Evolutionary conservation across 2,329 filamentous ascomycete species (phyloP).

Genomic region (Cladosporium velox): DNA sequence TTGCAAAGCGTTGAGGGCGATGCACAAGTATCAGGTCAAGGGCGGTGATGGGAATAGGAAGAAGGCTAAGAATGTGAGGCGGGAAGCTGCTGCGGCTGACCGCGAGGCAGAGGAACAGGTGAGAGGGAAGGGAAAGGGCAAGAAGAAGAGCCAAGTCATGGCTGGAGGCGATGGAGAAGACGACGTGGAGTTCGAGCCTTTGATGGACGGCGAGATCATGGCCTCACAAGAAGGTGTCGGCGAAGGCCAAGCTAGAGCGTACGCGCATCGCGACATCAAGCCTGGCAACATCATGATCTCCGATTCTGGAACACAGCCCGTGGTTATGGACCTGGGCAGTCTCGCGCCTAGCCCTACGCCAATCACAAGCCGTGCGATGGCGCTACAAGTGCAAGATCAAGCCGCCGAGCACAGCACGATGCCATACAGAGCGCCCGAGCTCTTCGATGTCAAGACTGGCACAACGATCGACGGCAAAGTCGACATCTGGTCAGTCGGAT

Average conservation of each 20-base stretch:
- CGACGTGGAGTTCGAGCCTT: constrained; percentile 76
- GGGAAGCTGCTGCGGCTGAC: constrained; percentile 59
- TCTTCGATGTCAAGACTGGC: constrained; percentile 96
- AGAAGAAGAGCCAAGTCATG: constrained; percentile 4
- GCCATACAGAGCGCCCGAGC: constrained; percentile 95
- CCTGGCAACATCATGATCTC: constrained; percentile 99
- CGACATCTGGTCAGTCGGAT: constrained; percentile 96
- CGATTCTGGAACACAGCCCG: constrained; percentile 82
- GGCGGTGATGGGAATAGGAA: constrained; percentile 36
- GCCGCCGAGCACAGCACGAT: constrained; percentile 97
- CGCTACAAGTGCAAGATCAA: constrained; percentile 88
- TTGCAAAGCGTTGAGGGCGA: constrained; percentile 80
- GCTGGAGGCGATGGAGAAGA: constrained; percentile 57
- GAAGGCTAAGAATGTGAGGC: constrained; percentile 53
- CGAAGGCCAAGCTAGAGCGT: constrained; percentile 72
- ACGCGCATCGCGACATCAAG: constrained; percentile 96
- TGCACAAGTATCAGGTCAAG: constrained; percentile 82
- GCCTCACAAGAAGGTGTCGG: constrained; percentile 67
- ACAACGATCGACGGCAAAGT: constrained; percentile 92
- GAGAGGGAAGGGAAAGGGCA: constrained; percentile 45
- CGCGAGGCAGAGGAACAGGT: constrained; percentile 47
- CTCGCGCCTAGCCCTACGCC: constrained; percentile 82
- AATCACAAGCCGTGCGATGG: constrained; percentile 86
- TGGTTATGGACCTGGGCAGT: constrained; percentile 96
- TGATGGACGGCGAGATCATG: constrained; percentile 78